Base-by-base conservation (phyloP, 83 land plant species). In the Diphasiastrum complanatum region DNA sequence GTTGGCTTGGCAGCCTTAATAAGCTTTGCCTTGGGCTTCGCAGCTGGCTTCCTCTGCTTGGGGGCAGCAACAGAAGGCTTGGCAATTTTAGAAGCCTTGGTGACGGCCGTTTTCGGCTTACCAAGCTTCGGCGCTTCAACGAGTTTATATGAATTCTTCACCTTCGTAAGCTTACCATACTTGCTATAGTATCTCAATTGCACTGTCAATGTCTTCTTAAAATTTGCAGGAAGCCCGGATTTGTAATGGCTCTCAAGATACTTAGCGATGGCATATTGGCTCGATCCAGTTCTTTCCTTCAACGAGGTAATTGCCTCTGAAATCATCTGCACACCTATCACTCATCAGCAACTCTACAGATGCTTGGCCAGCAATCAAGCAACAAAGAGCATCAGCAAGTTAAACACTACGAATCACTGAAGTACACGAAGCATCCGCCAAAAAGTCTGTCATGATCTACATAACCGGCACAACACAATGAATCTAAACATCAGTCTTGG, bases 271-370 rank as follows among this genome's bases (percentile, higher is more conserved):
- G 61, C 61, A 36, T 30, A 41, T 11, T 58, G 61, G 19, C 61
- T 58, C 14, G 61, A 58, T 2, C 61, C 61, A 58, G 61, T 58
- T 33, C 61, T 58, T 34, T 58, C 61, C 61, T 58, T 58, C 61
- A 58, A 23, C 32, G 61, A 30, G 23, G 61, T 2, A 18, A 58
- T 58, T 5, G 61, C 61, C 12, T 58, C 61, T 6, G 35, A 12
- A 34, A 58, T 35, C 61, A 58, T 58, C 61, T 58, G 61, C 5
- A 10, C 4, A 12, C 11, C 6, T 55, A 55, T 38, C 43, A 38
- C 8, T 8, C 12, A 38, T n/a, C n/a, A n/a, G n/a, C n/a, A n/a
- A n/a, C n/a, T n/a, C n/a, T n/a, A n/a, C n/a, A n/a, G n/a, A n/a
- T n/a, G n/a, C n/a, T n/a, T n/a, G n/a, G n/a, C n/a, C n/a, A n/a